Evolutionary conservation across 768 basidiomycete species (phyloP).

Genomic region (Phaeolepiota aurea): DNA sequence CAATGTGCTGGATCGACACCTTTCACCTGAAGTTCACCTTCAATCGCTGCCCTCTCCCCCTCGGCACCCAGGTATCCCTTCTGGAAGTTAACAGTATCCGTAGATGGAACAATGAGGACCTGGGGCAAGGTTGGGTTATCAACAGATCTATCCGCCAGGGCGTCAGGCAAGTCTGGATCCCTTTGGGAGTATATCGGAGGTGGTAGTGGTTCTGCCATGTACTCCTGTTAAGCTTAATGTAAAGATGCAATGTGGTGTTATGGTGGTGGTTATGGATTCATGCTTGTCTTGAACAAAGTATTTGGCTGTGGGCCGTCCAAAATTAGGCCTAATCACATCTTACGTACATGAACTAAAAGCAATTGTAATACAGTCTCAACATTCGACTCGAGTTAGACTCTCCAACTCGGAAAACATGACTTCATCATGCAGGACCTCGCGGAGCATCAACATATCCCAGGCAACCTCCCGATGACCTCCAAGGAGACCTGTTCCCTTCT

Average conservation of each 20-base stretch:
- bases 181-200: constrained; percentile 58
- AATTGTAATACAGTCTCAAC: constrained; percentile 25
- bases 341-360: not conserved
- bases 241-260: not conserved
- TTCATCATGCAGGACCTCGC: constrained; percentile 54
- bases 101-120: constrained; percentile 66
- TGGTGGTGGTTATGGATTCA: too few species aligned
- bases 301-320: not conserved
- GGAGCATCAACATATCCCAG: constrained; percentile 64
- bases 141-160: constrained; percentile 11
- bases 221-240: not conserved
- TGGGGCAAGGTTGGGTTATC: constrained; percentile 35
- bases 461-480: constrained; percentile 65
- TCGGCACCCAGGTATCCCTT: constrained; percentile 81
- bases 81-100: constrained; percentile 71
- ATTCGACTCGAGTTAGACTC: constrained; percentile 66
- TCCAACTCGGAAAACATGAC: constrained; percentile 74
- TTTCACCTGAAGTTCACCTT: constrained; percentile 85
- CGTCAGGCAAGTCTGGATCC: constrained; percentile 13
- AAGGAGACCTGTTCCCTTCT: constrained; percentile 69
- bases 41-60: constrained; percentile 73
- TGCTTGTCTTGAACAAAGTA: not conserved
- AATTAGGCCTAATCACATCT: not conserved
- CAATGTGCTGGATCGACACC: constrained; percentile 50
- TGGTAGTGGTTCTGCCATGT: constrained; percentile 38